Base-by-base conservation (phyloP, 345 rosid species). In the Turnera subulata region DNA sequence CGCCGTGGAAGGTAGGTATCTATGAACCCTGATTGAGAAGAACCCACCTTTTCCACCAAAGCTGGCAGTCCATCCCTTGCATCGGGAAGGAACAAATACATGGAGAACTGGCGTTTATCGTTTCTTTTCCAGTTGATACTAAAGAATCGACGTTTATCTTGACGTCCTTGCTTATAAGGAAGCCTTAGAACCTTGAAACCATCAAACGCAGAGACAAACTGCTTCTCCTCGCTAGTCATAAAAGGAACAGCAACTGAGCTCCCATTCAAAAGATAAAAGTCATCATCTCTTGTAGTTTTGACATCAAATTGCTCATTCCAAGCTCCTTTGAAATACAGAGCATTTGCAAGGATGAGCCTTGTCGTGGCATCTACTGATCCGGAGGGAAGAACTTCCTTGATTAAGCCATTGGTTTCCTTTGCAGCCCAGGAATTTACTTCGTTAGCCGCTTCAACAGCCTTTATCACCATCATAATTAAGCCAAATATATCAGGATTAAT, bases 391-490 rank as follows among this genome's bases (percentile, higher is more conserved):
- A 91, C 71, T 63, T 91, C 82, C 44, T 70, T 78, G 58, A 87
- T 76, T 13, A 91, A 84, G 46, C 96, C 96, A 53, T 49, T 72
- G 4, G 93, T 87, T 55, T 82, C 63, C 65, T 80, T 85, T 26
- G 82, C 89, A 21, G 86, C 87, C 96, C 94, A 88, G 6, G 75
- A 44, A 46, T 85, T 91, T 53, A 91, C 91, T 67, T 80, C 82
- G 43, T 43, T 25, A 20, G 67, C 40, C 50, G 73, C 91, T 74
- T 91, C 84, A 60, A 56, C 77, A 55, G 94, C 84, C 89, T 88
- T 57, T 56, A 69, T 25, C 39, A 22, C 66, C 22, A 19, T 13
- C 56, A 56, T 55, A 25, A 58, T 35, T 6, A 35, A 35, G 6
- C 6, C 11, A 5, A 35, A 35, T 5, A 35, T 35, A 5, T 35